Base-by-base conservation (phyloP, 495 filamentous ascomycete genomes). In the Beverwykella pulmonaria region DNA sequence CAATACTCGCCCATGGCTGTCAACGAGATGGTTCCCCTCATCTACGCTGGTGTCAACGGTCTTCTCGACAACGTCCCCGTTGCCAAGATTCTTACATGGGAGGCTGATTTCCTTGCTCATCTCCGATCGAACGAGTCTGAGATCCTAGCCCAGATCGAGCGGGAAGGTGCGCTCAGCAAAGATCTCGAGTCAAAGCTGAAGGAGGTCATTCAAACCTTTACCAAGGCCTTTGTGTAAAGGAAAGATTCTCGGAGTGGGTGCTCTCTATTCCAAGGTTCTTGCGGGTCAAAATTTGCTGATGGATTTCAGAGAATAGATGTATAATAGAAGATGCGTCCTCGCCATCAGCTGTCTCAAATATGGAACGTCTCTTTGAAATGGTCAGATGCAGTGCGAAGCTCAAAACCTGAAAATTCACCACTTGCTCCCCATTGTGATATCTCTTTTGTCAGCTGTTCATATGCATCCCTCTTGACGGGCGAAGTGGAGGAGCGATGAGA, bases 1-100 rank as follows among this genome's bases (percentile, higher is more conserved):
- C 94, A 98, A 84, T 98, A 98, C 87, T 88, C 87, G 39, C 94
- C 94, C 74, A 98, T 98, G 94, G 90, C 92, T 74, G 94, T 98
- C 73, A 91, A 93, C 84, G 94, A 98, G 82, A 97, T 98, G 92
- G 94, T 98, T 83, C 94, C 94, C 69, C 88, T 98, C 68, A 98
- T 98, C 85, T 98, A 88, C 83, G 94, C 94, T 74, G 94, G 94
- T 93, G 92, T 98, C 81, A 98, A 98, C 80, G 94, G 94, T 82
- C 83, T 85, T 82, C 88, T 97, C 68, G 93, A 97, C 83, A 78
- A 70, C 69, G 86, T 97, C 70, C 93, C 93, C 63, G 93, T 96
- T 72, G 78, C 68, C 82, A 93, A 90, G 86, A 88, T 97, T 76
- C 87, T 92, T 64, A 78, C 83, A 73, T 97, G 94, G 90, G 94